Conservation (phyloP, 1,284 basidiomycete species). For the Irpex sp. region DNA sequence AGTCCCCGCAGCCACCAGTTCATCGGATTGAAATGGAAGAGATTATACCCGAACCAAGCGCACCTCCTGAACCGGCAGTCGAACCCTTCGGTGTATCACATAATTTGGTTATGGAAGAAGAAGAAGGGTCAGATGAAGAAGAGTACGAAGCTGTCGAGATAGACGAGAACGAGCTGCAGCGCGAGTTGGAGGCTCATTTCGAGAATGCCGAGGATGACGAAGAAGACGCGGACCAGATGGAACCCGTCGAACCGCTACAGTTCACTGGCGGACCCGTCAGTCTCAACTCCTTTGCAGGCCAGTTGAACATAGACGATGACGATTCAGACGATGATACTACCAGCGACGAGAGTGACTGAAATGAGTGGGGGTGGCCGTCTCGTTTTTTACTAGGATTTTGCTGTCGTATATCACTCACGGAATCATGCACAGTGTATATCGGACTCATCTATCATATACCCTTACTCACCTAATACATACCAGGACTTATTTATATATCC, state of each 20-base stretch:
- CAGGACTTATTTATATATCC: neutral
- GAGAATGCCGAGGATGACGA: neutral
- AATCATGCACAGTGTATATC: neutral
- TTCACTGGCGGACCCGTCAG: neutral
- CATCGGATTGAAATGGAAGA: constrained; percentile 25
- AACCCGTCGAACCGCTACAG: neutral
- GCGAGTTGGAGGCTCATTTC: constrained; percentile 1
- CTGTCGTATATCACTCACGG: neutral
- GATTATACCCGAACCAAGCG: constrained; percentile 20
- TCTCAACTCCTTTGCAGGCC: neutral
- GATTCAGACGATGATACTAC: constrained; percentile 4
- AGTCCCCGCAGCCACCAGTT: constrained; percentile 3
- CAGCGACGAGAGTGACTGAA: constrained; percentile 10
- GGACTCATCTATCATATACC: neutral
- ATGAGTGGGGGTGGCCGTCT: neutral
- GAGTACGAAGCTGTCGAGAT: constrained; percentile 15
- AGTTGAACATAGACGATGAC: constrained; percentile 1
- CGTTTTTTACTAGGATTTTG: neutral
- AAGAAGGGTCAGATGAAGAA: constrained; percentile 25
- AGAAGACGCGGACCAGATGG: neutral
- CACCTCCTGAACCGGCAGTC: constrained; percentile 19
- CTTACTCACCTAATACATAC: neutral
- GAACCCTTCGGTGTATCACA: constrained; percentile 15
- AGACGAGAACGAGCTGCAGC: neutral
- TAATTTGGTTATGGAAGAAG: constrained; percentile 21